phyloP scores from a whole-genome alignment of 2,329 filamentous ascomycete genomes.

The Pyrenophora tritici-repentis region DNA sequence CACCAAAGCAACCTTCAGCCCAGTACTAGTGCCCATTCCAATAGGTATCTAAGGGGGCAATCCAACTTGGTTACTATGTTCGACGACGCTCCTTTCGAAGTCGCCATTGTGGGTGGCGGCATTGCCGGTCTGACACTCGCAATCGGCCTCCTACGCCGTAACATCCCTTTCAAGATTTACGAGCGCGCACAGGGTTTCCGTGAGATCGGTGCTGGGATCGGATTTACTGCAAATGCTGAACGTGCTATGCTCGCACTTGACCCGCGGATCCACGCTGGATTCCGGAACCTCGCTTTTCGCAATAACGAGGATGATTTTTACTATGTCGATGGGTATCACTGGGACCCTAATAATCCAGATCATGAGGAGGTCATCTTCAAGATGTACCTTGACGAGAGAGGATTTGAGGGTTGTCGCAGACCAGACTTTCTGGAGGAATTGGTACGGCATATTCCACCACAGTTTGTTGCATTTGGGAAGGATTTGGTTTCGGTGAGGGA shows the following conservation, averaged over 20 bases:
- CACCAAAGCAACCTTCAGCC: no score
- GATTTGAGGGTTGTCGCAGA: slow-evolving; percentile 20
- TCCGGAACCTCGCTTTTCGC: slow-evolving; percentile 37
- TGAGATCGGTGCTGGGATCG: slow-evolving; percentile 28
- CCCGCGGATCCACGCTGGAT: slow-evolving; percentile 44
- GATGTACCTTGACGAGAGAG: slow-evolving; percentile 18
- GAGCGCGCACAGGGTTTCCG: slow-evolving; percentile 18
- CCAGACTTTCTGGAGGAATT: slow-evolving; percentile 18
- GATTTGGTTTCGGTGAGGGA: slow-evolving; percentile 2
- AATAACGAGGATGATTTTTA: slow-evolving; percentile 24
- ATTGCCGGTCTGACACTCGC: slow-evolving; percentile 22
- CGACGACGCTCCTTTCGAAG: slow-evolving; percentile 1
- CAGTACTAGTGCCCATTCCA: no score
- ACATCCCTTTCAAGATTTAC: slow-evolving; percentile 21
- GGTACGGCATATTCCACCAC: slow-evolving; percentile 9
- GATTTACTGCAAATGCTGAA: slow-evolving; percentile 54
- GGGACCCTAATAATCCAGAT: slow-evolving; percentile 1
- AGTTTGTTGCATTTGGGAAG: slow-evolving; percentile 11
- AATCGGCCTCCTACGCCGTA: slow-evolving; percentile 16
- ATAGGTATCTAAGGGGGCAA: no score
- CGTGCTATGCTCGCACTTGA: slow-evolving; percentile 57
- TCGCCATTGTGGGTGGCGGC: slow-evolving; percentile 30
- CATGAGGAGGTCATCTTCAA: slow-evolving; percentile 17
- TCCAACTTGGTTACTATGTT: neutral
- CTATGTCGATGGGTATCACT: slow-evolving; percentile 1